Evolutionary conservation across 768 basidiomycete genomes (phyloP), one percentile per base, ranked within the genome.

Genomic region (Leucogyrophana mollusca): DNA sequence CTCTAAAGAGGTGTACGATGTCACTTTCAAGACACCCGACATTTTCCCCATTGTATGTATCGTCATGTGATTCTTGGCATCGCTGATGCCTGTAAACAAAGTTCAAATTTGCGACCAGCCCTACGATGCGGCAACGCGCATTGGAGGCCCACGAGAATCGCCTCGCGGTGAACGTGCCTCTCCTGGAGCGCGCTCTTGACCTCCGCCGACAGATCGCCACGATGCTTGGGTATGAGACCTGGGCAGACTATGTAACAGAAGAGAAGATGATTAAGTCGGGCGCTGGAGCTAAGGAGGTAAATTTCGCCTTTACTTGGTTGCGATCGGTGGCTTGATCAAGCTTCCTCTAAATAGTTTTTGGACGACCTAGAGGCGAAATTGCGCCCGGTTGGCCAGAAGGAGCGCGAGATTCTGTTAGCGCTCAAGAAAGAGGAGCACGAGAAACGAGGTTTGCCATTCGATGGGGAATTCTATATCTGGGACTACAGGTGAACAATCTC

Each of bases 211-310:
- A 82, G 59, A 83, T 88, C 37, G 83, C 85, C 1, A 68, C 66
- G 33, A 58, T 93, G 9, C 71, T 94, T 10, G 79, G 78, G 9
- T 94, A 93, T 58, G 65, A 80, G 17, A 90, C 80, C 8, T 92
- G 89, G 83, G 91, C 89, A 1, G 90, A 89, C 64, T 93, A 85
- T 60, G 66, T 83, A 33, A 90, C 91, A 2, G 91, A 94, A 60
- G 77, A 80, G 37, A 90, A 90, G 71, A 92, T 92, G 90, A 79
- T 87, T 53, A 91, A 92, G 66, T 76, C 71, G 30, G 84, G 79
- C 1, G 68, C 78, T 36, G 77, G 74, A 17, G 82, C 87, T 7
- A 64, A 73, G 53, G 70, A 81, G 42, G 87, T 82, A 56, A 50
- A 67, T 56, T 17, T 37, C 16, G 46, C 34, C 23, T 17, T 36